Evolutionary conservation across 2,329 filamentous ascomycete species (phyloP).

Genomic region (Pestalotiopsis sp.): DNA sequence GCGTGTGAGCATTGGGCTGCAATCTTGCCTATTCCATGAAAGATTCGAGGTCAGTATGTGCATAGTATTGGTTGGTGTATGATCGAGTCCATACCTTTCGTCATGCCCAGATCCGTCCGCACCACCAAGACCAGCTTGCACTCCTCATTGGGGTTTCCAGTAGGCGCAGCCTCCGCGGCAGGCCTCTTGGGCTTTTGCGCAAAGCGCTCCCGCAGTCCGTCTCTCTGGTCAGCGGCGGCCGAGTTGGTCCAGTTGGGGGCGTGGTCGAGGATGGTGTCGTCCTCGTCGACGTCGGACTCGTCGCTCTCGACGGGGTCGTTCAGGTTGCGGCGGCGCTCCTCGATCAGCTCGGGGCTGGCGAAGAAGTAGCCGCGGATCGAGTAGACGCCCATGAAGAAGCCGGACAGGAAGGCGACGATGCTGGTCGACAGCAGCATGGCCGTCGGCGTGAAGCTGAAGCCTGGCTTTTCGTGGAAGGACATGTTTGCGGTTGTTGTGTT

Average conservation of each 20-base stretch:
- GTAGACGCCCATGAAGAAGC: constrained; percentile 83
- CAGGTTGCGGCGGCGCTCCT: constrained; percentile 59
- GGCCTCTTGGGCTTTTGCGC: constrained; percentile 19
- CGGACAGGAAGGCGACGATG: constrained; percentile 73
- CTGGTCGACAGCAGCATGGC: constrained; percentile 73
- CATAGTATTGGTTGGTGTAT: neutral
- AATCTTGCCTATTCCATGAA: constrained; percentile 77
- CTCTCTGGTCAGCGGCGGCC: constrained; percentile 58
- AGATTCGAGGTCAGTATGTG: neutral
- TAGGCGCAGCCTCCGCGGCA: constrained; percentile 25
- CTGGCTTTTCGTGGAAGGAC: constrained; percentile 39
- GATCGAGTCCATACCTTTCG: constrained; percentile 69
- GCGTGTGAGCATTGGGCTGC: constrained; percentile 94
- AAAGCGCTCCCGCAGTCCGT: constrained; percentile 48
- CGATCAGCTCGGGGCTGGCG: constrained; percentile 52
- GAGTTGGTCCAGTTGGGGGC: constrained; percentile 70
- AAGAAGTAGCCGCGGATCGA: constrained; percentile 63
- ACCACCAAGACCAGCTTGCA: constrained; percentile 95
- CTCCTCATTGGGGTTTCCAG: constrained; percentile 63
- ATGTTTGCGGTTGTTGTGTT: constrained; percentile 17
- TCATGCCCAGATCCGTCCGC: constrained; percentile 94
- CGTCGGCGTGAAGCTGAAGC: constrained; percentile 37
- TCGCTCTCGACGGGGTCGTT: constrained; percentile 69
- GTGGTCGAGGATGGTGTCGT: constrained; percentile 63
- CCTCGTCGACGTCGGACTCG: constrained; percentile 68